Base-by-base conservation (phyloP, 1,284 basidiomycete species). In the Ceratobasidium sp. region DNA sequence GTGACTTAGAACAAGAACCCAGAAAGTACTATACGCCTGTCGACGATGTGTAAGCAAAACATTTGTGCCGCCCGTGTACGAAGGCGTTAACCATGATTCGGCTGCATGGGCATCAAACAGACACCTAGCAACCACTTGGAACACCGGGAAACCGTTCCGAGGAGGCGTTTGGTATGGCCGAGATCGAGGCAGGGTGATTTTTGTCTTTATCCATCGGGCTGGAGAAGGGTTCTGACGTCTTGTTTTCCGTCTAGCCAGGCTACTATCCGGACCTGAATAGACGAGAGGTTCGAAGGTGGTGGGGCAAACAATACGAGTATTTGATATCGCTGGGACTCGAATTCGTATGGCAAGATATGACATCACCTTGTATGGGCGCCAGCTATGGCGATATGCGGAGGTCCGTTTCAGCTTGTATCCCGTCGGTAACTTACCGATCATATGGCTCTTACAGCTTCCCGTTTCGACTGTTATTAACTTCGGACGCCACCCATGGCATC, bases 301-400 rank as follows among this genome's bases (percentile, higher is more conserved):
- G 72, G 72, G 72, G 72, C 10, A 23, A 59, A n/a, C 72, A 72
- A 32, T 72, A 72, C 48, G 45, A 72, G 26, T 30, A 67, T 21
- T 53, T 72, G n/a, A 58, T 72, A 28, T 45, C 46, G 4, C 30
- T 46, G 21, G 72, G 72, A 8, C 72, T 72, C 28, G 72, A 72
- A 43, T 72, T 72, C 36, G 72, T 72, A 9, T 72, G 72, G 72
- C 72, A 72, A 45, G 72, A 72, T 34, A 72, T 72, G 72, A 72
- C 72, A 26, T 65, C 72, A 3, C 72, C 72, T 53, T 64, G 61
- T 26, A 72, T 72, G 46, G 72, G 61, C 32, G 46, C 53, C 23
- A 50, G 61, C 23, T 72, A 72, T 41, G 72, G 72, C 16, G 72
- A 72, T 46, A 72, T 72, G 72, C 53, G 36, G 43, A 67, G 64